phyloP scores from a whole-genome alignment of 768 basidiomycete genomes.

The Clavaria fumosa region DNA sequence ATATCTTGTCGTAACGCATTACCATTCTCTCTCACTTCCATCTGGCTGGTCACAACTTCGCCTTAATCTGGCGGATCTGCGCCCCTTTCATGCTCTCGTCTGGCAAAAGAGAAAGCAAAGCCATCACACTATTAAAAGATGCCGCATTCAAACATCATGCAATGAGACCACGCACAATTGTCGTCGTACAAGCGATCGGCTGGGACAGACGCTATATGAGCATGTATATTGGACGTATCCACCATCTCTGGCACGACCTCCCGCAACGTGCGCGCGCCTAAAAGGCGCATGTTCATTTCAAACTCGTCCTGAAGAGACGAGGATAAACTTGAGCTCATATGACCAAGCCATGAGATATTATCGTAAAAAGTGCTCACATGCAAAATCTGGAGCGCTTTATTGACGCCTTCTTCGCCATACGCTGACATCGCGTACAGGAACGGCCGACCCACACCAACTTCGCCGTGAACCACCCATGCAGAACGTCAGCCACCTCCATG shows the following conservation, averaged over 20 bases:
- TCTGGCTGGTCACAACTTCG: slow-evolving; percentile 4
- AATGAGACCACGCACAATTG: slow-evolving; percentile 65
- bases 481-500: neutral
- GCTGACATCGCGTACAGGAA: slow-evolving; percentile 82
- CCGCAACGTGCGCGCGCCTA: slow-evolving; percentile 68
- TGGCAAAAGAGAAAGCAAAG: slow-evolving; percentile 10
- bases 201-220: slow-evolving; percentile 55
- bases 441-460: slow-evolving; percentile 73
- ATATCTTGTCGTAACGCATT: too few relatives aligned
- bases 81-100: slow-evolving; percentile 31
- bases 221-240: slow-evolving; percentile 53
- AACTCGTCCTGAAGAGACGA: slow-evolving; percentile 64
- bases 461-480: neutral
- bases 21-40: too few relatives aligned
- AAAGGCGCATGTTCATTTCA: slow-evolving; percentile 91
- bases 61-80: slow-evolving; percentile 14
- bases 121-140: neutral
- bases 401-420: slow-evolving; percentile 81
- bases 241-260: slow-evolving; percentile 87
- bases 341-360: too few relatives aligned
- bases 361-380: too few relatives aligned
- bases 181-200: slow-evolving; percentile 57
- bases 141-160: too few relatives aligned
- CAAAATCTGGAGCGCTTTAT: slow-evolving; percentile 66
- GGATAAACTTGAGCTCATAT: too few relatives aligned